Percentiles rank a stretch among this genome's conserved stretches.
Evolutionary conservation across 164 flowering plant genomes (phyloP).

Genomic region (Cinnamomum chago): DNA sequence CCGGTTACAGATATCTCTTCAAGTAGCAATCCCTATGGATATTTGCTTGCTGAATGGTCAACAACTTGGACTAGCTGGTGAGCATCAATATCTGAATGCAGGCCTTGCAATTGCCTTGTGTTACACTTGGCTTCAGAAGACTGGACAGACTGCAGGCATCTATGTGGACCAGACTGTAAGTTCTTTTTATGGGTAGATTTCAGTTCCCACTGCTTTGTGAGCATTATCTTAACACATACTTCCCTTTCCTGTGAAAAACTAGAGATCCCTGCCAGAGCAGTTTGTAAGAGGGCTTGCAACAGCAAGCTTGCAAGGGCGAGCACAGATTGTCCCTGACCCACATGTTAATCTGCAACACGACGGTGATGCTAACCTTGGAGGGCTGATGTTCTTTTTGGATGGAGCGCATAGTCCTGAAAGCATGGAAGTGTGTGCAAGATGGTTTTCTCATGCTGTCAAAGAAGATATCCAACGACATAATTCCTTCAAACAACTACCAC

Average conservation of each 20-base stretch:
- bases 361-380: conserved; percentile 22
- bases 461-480: conserved; percentile 35
- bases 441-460: conserved; percentile 70
- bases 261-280: conserved; percentile 73
- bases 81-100: conserved; percentile 84
- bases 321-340: conserved; percentile 73
- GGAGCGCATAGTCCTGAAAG: conserved; percentile 99
- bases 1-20: conserved; percentile 61
- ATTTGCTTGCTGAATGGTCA: conserved; percentile 54
- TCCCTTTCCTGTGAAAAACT: conserved; percentile 13
- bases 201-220: background rate
- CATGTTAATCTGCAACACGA: conserved; percentile 27
- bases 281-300: conserved; percentile 70
- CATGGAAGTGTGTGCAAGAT: conserved; percentile 86
- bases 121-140: conserved; percentile 73
- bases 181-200: conserved; percentile 9
- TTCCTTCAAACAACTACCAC: conserved; percentile 14
- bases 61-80: conserved; percentile 84
- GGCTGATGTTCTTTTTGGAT: conserved; percentile 82
- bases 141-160: conserved; percentile 52
- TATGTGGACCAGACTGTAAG: conserved; percentile 56
- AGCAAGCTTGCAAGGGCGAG: conserved; percentile 85
- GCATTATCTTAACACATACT: conserved; percentile 1
- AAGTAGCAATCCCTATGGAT: conserved; percentile 69
- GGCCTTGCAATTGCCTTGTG: conserved; percentile 84